Conservation (phyloP, 306 rosid genomes). For the Acmispon strigosus region DNA sequence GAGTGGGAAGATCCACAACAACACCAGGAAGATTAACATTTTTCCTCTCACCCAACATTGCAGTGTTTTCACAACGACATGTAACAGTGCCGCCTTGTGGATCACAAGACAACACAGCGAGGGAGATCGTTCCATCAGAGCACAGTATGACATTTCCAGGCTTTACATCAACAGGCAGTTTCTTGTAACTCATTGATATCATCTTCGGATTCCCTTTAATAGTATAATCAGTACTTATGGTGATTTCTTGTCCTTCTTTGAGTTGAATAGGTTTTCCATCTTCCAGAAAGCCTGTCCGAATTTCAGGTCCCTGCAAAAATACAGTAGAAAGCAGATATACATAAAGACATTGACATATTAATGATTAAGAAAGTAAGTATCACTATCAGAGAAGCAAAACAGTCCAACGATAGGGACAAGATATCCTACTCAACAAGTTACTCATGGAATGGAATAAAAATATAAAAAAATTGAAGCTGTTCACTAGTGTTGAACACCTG, state of each 20-base stretch:
- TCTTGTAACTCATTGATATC: constrained; percentile 92
- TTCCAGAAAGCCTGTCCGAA: constrained; percentile 83
- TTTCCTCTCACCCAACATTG: constrained; percentile 86
- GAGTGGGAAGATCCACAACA: constrained; percentile 95
- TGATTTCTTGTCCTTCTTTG: constrained; percentile 87
- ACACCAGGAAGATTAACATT: constrained; percentile 96
- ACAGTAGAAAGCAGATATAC: constrained; percentile 4
- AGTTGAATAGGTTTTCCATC: constrained; percentile 86
- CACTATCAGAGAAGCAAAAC: neutral
- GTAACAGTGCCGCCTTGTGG: constrained; percentile 55
- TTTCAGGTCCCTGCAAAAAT: constrained; percentile 80
- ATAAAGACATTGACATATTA: neutral
- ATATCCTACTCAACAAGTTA: neutral
- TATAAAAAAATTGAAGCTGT: neutral
- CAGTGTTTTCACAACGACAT: constrained; percentile 83
- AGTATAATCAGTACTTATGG: constrained; percentile 69
- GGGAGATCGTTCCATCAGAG: constrained; percentile 88
- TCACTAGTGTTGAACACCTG: neutral
- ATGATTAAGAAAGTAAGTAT: neutral
- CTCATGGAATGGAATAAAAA: neutral
- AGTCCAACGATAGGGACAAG: neutral
- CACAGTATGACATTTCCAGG: constrained; percentile 80
- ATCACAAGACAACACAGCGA: constrained; percentile 76
- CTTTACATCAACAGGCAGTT: constrained; percentile 74
- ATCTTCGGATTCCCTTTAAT: constrained; percentile 62